Evolutionary conservation across 2,329 filamentous ascomycete genomes (phyloP), one percentile per base, ranked within the genome.

Genomic region (Diaporthe nobilis): DNA sequence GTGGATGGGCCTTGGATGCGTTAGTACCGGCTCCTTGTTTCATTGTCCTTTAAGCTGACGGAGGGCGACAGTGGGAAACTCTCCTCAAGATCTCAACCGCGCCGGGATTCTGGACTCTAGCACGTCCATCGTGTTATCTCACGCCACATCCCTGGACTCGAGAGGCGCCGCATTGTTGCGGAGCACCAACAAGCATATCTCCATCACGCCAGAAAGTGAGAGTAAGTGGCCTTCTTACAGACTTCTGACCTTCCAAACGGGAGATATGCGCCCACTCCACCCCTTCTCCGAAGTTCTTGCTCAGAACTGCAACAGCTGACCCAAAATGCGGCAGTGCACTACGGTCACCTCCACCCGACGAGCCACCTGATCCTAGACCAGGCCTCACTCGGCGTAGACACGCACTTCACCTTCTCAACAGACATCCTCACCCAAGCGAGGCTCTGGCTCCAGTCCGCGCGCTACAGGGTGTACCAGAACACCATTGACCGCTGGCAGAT

Each of bases 201-300:
- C 88, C 68, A 89, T 89, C 74, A 91, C 90, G 0, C 88, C 89
- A 1, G 90, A 92, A 78, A 90, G 88, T 0, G 90, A 92, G 78
- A 87, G 55, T 58, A 58, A 58, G 55, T 2, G 5, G 5, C 17
- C 22, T 37, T 9, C 31, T n/a, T 20, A 37, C 9, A 10, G 3
- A 37, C 4, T 13, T n/a, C 31, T 58, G 1, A 22, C 17, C 8
- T n/a, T 58, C 22, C 5, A 0, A 31, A 37, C 17, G 31, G 17
- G 31, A n/a, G 4, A 2, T 12, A 37, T 37, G 17, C 1, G 55
- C 31, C 55, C 12, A 4, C 34, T 37, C 8, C 55, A 12, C 15
- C 28, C 9, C 28, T 20, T 31, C 12, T 17, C 53, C 53, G 13
- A 22, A 34, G 17, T 15, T 34, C 28, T 31, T 6, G 15, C 28